Evolutionary conservation across 2,329 filamentous ascomycete genomes (phyloP), one percentile per base, ranked within the genome.

Genomic region (Fusarium sp.): DNA sequence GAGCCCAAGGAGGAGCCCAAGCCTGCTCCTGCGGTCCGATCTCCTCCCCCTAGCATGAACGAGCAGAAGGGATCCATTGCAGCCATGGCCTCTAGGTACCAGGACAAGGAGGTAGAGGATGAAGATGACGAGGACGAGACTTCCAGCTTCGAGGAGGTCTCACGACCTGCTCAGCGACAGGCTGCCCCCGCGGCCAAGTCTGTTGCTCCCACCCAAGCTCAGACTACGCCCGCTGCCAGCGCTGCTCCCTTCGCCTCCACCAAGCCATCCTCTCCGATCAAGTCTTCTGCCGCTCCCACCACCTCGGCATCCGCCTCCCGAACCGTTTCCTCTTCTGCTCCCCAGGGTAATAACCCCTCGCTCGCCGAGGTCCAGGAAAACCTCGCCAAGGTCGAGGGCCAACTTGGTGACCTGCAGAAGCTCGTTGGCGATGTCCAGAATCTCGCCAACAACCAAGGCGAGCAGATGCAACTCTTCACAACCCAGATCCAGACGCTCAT

Each of bases 61-160:
- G 93, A 97, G 68, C 95, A 97, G 83, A 94, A 96, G 79, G 88
- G 89, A 30, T 97, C 94, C 12, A 96, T 98, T 81, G 89, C 94
- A 18, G 90, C 90, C 59, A 91, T 96, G 86, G 95, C 94, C 10
- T 90, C 89, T 79, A 97, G 93, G 81, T 98, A 93, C 81, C 92
- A 94, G 73, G 94, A 97, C 78, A 85, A 92, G 51, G 86, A 88
- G 23, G 83, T 84, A 28, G 89, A 90, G 1, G 88, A 88, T n/a
- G 88, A 88, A 18, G 87, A 89, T 1, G 86, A 87, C 2, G 85
- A 89, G 16, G 89, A 91, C 48, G 91, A 93, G 62, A 87, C 88
- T 30, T 95, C 93, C 1, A 94, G 91, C 82, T 98, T 98, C 72
- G 95, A 98, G 78, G 94, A 97, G 77, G 87, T 96, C 34, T 81